Conservation (phyloP, 2,329 filamentous ascomycete species). For the Penicillium sp. region DNA sequence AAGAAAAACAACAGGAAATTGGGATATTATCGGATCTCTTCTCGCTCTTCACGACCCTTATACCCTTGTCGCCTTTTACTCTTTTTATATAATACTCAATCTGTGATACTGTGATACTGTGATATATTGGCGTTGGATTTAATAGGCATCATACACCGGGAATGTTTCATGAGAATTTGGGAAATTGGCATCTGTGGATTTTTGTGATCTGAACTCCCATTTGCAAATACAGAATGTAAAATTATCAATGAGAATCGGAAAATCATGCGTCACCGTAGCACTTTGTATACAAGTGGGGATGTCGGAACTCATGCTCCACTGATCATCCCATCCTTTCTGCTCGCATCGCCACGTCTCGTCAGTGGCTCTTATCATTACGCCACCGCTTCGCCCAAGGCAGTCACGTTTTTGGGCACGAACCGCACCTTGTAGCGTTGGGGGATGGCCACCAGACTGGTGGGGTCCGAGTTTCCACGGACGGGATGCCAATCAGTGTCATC, state of each 20-base stretch:
- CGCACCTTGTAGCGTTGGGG: slow-evolving; percentile 59
- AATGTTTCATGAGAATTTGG: slow-evolving; percentile 3
- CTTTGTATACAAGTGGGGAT: background rate
- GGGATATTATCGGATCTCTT: background rate
- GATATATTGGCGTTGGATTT: slow-evolving; percentile 15
- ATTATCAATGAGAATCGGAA: background rate
- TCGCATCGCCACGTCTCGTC: background rate
- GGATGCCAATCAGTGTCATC: slow-evolving; percentile 61
- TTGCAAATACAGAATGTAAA: slow-evolving; percentile 14
- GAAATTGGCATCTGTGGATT: background rate
- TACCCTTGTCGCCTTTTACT: slow-evolving; percentile 1
- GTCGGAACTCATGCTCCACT: background rate
- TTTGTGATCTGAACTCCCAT: background rate
- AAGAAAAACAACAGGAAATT: slow-evolving; percentile 5
- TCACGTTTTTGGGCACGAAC: slow-evolving; percentile 58
- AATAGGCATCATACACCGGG: slow-evolving; percentile 7
- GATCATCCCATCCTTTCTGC: background rate
- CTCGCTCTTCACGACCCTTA: background rate
- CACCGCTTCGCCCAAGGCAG: background rate
- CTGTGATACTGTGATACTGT: background rate
- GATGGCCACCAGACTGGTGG: slow-evolving; percentile 63
- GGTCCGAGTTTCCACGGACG: slow-evolving; percentile 60
- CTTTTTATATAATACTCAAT: background rate
- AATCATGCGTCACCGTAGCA: no score
- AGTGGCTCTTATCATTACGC: background rate